Evolutionary conservation across 768 basidiomycete genomes (phyloP), one percentile per base, ranked within the genome.

Genomic region (Hydnum rufescens): DNA sequence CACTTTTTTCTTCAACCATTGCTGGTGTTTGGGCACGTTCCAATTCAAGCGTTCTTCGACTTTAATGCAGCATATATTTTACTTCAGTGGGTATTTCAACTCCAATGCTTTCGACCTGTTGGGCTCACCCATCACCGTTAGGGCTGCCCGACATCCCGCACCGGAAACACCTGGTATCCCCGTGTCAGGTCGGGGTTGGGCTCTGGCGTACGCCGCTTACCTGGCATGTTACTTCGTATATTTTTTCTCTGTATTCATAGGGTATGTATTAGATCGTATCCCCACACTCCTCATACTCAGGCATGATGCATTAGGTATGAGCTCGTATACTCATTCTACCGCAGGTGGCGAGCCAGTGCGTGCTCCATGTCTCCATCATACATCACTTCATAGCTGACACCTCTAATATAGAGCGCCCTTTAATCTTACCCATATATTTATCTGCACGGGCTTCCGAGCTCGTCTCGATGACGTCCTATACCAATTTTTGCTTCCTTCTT

Each of bases 21-120:
- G 16, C 63, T 86, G 57, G 71, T 76, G 4, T 76, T 87, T 62
- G 76, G 74, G 19, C 80, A 85, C 49, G 32, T 59, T 19, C 53
- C 77, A 25, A 62, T 84, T 5, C 86, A 89, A 63, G 77, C 80
- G 0, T 90, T 82, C 61, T 78, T 92, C 63, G 89, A 93, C 61
- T 87, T 89, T 64, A 89, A 90, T 63, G 77, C 80, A 58, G 77
- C 81, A 57, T 92, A 78, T 67, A 77, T 88, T 58, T 64, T 90
- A 59, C 62, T 88, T 39, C 77, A 87, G 86, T 89, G 61, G 68
- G 87, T 79, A 13, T 42, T 42, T 34, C 53, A 32, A 49, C 3
- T 36, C 3, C n/a, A 32, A 39, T 51, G 5, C 39, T 8, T 19
- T 6, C 19, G 18, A 19, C 30, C 13, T 19, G 6, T 31, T 50